Percentiles rank a stretch among this genome's conserved stretches.
Evolutionary conservation across 2,329 filamentous ascomycete genomes (phyloP).

Genomic region (Domatiomyces catenatus): DNA sequence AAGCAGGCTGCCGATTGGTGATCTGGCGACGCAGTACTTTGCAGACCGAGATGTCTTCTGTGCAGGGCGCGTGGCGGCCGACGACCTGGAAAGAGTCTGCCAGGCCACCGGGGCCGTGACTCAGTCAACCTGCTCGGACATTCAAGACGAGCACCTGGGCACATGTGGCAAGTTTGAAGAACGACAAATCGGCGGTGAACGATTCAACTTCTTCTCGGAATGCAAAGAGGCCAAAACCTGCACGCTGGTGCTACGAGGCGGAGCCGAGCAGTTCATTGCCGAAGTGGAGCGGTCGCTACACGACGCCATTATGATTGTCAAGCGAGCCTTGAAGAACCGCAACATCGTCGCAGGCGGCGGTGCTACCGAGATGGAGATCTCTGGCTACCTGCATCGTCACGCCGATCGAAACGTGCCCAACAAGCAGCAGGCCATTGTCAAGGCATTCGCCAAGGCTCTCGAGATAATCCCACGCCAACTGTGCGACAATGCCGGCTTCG

Average conservation of each 20-base stretch:
- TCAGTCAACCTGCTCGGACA: conserved; percentile 94
- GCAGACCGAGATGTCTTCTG: conserved; percentile 98
- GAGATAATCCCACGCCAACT: conserved; percentile 93
- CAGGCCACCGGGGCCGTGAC: conserved; percentile 83
- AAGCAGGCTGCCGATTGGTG: conserved; percentile 91
- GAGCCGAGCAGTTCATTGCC: conserved; percentile 97
- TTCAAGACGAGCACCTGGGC: conserved; percentile 73
- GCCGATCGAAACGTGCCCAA: conserved; percentile 83
- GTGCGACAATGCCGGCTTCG: conserved; percentile 96
- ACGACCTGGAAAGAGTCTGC: conserved; percentile 91
- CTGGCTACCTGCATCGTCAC: conserved; percentile 78
- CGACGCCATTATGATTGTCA: conserved; percentile 99
- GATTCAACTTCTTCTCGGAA: conserved; percentile 96
- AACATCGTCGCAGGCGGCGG: conserved; percentile 91
- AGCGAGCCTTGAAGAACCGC: conserved; percentile 89
- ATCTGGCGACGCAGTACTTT: conserved; percentile 88
- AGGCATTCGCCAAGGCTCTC: conserved; percentile 91
- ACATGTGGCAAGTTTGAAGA: conserved; percentile 86
- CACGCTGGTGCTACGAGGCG: conserved; percentile 85
- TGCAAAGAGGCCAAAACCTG: conserved; percentile 94
- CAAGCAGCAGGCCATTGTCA: conserved; percentile 96
- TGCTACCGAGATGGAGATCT: conserved; percentile 91
- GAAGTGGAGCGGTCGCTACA: conserved; percentile 95
- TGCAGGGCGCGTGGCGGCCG: conserved; percentile 75
- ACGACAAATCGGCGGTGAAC: conserved; percentile 89